A percentile compares a stretch with the other conserved stretches of the same genome.
These are phyloP conservation scores for Tremellales sp. DNA, from an alignment of 1,284 basidiomycete genomes.

Conservation along the genomic window DNA sequence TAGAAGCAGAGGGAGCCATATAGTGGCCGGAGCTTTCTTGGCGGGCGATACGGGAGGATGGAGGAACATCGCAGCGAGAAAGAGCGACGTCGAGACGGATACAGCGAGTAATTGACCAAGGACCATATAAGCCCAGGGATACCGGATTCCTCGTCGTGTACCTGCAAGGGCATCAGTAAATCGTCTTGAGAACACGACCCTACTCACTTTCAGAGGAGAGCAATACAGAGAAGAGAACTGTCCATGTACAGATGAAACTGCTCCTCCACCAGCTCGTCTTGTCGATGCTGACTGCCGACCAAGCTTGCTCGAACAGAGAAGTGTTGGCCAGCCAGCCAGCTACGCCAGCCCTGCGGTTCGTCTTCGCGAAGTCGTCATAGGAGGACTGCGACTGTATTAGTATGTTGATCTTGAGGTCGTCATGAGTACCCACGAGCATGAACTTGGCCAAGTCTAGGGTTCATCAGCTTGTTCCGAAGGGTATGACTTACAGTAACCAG, in stretches of 20 bases:
- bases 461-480: constrained; percentile 1
- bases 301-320: constrained; percentile 63
- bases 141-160: constrained; percentile 53
- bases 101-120: constrained; percentile 71
- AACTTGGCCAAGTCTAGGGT: constrained; percentile 53
- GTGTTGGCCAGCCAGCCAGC: constrained; percentile 61
- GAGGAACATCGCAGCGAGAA: constrained; percentile 58
- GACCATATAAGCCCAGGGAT: constrained; percentile 67
- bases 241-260: constrained; percentile 66
- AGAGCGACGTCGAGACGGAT: constrained; percentile 64
- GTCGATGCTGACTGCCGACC: constrained; percentile 54
- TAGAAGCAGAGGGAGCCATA: constrained; percentile 54
- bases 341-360: constrained; percentile 29
- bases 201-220: constrained; percentile 57
- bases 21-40: constrained; percentile 23
- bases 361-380: constrained; percentile 52
- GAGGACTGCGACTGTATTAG: constrained; percentile 54
- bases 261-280: constrained; percentile 68
- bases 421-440: constrained; percentile 6
- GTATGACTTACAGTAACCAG: constrained; percentile 61
- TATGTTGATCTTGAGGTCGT: constrained; percentile 46
- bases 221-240: constrained; percentile 61
- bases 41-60: constrained; percentile 27
- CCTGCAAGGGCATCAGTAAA: constrained; percentile 37
- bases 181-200: background rate